phyloP scores from a whole-genome alignment of 2,329 filamentous ascomycete genomes.

The Penicillium oxalicum region DNA sequence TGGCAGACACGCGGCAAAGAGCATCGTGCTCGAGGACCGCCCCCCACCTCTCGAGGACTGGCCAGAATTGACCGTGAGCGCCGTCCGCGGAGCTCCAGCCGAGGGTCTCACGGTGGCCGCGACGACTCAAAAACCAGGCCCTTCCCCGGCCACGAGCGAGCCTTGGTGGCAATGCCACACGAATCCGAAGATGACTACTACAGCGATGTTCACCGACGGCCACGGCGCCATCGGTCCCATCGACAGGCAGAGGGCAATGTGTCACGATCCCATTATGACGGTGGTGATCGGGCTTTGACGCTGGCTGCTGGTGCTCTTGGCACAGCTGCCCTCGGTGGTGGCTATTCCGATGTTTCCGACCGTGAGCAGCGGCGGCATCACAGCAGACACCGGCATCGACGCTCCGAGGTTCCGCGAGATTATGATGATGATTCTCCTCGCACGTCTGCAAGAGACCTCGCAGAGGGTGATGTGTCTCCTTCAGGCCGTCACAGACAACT shows the following conservation, averaged over 20 bases:
- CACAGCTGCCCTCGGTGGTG: constrained; percentile 32
- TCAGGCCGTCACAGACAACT: constrained; percentile 11
- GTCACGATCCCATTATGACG: constrained; percentile 13
- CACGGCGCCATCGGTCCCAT: constrained; percentile 17
- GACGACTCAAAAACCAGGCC: constrained; percentile 34
- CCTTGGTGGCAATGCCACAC: constrained; percentile 45
- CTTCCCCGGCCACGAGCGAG: constrained; percentile 35
- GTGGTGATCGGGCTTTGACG: constrained; percentile 12
- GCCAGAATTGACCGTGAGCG: constrained; percentile 31
- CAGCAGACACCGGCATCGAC: constrained; percentile 18
- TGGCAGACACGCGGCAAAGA: constrained; percentile 22
- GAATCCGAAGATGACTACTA: constrained; percentile 40
- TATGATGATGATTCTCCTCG: constrained; percentile 11
- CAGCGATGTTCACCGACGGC: constrained; percentile 33
- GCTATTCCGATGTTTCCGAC: constrained; percentile 31
- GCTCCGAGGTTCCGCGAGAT: constrained; percentile 18
- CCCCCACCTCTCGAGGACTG: constrained; percentile 34
- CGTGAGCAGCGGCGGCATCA: constrained; percentile 21
- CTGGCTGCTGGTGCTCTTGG: constrained; percentile 25
- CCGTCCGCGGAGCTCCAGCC: constrained; percentile 19
- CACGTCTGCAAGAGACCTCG: constrained; percentile 11
- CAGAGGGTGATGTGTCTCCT: constrained; percentile 2
- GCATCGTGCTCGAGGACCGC: constrained; percentile 30
- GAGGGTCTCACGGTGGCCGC: constrained; percentile 28
- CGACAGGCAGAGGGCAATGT: constrained; percentile 20